These are phyloP conservation scores for Tillandsia fasciculata DNA, from an alignment of 176 grass and related monocot species.

Conservation along the genomic window DNA sequence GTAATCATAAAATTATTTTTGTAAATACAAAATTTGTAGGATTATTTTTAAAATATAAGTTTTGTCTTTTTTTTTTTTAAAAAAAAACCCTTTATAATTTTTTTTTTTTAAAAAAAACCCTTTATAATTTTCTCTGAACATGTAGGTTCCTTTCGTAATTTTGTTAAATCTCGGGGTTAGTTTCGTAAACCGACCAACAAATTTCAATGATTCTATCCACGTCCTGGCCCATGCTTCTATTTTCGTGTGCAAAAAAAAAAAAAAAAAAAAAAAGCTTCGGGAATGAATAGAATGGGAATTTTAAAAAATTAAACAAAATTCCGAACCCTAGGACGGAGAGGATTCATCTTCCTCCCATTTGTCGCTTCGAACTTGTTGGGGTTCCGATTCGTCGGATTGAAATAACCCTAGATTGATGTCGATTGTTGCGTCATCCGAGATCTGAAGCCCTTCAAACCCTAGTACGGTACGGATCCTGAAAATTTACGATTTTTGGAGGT, in stretches of 20 bases:
- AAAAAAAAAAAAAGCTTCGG: background rate
- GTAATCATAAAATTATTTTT: too few species aligned
- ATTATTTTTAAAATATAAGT: too few species aligned
- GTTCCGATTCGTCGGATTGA: background rate
- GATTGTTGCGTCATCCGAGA: background rate
- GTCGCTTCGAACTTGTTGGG: background rate
- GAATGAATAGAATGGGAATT: background rate
- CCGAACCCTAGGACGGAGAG: background rate
- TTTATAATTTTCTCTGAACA: too few species aligned
- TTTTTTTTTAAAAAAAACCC: too few species aligned
- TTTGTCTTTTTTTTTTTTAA: too few species aligned
- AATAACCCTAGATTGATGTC: background rate
- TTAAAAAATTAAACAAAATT: background rate
- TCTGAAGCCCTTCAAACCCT: constrained; percentile 9
- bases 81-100: too few species aligned
- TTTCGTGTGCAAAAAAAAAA: background rate
- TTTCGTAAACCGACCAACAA: background rate
- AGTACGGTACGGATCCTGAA: background rate
- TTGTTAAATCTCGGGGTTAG: background rate
- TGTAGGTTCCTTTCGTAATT: background rate
- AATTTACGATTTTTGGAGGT: background rate
- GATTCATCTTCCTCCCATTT: background rate
- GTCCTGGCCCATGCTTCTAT: background rate
- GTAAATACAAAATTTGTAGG: too few species aligned
- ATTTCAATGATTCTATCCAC: background rate